Evolutionary conservation across 768 basidiomycete genomes (phyloP).

Genomic region (Termitomyces eurrhizus): DNA sequence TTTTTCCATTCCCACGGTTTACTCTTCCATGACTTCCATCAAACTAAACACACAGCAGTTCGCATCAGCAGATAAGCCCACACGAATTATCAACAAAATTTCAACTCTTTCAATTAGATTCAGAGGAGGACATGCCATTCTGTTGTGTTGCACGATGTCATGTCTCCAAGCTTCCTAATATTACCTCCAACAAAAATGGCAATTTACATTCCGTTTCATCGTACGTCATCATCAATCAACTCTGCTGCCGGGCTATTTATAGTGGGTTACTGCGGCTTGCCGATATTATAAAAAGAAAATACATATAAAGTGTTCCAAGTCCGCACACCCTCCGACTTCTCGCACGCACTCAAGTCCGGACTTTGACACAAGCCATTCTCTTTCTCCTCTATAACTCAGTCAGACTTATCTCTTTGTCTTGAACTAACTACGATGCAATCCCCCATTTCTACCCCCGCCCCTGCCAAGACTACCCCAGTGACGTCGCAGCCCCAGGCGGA

Average conservation of each 20-base stretch:
- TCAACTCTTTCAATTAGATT: background rate
- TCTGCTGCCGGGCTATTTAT: background rate
- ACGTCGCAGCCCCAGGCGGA: conserved; percentile 52
- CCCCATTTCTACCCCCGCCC: conserved; percentile 11
- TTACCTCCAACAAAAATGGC: background rate
- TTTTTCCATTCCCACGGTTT: background rate
- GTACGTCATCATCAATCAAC: background rate
- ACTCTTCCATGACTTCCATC: background rate
- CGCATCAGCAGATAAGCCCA: background rate
- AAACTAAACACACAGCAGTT: background rate
- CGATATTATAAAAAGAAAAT: background rate
- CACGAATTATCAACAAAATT: background rate
- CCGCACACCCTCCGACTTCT: background rate
- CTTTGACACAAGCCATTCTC: no score
- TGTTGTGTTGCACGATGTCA: background rate
- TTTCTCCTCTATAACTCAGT: background rate
- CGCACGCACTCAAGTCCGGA: background rate
- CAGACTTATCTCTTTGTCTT: background rate
- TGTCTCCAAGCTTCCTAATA: background rate
- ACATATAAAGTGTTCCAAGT: background rate
- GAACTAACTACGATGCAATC: background rate
- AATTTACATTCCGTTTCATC: background rate
- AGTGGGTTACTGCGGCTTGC: background rate
- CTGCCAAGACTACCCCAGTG: conserved; percentile 22
- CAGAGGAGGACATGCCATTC: background rate